phyloP scores from a whole-genome alignment of 768 basidiomycete genomes.

The Lentinula sp. region DNA sequence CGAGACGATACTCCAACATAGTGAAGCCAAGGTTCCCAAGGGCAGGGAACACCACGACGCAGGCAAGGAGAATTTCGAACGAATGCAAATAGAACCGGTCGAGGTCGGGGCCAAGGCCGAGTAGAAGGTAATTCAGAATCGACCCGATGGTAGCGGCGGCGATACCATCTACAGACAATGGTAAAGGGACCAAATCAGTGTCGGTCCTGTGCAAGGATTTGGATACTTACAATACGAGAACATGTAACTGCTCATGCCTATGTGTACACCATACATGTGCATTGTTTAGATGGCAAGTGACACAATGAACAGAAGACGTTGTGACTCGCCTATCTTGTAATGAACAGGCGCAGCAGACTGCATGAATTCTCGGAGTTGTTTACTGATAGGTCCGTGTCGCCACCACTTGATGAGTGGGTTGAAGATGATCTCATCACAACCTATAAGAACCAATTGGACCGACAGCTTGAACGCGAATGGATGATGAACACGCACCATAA shows the following conservation, averaged over 20 bases:
- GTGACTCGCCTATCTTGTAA: slow-evolving; percentile 61
- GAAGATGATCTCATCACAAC: slow-evolving; percentile 77
- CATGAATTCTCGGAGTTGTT: slow-evolving; percentile 65
- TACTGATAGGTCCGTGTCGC: slow-evolving; percentile 70
- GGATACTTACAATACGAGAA: slow-evolving; percentile 8
- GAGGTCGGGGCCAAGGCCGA: slow-evolving; percentile 62
- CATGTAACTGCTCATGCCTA: slow-evolving; percentile 29
- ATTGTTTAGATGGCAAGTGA: neutral
- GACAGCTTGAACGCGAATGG: neutral
- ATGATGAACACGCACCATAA: slow-evolving; percentile 29
- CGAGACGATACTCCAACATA: slow-evolving; percentile 71
- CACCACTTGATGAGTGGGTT: slow-evolving; percentile 79
- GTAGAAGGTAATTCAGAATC: slow-evolving; percentile 68
- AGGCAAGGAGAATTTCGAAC: slow-evolving; percentile 77
- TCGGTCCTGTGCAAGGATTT: neutral
- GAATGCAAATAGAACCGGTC: slow-evolving; percentile 75
- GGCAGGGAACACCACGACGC: slow-evolving; percentile 72
- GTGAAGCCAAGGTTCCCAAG: slow-evolving; percentile 72
- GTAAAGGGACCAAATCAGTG: slow-evolving; percentile 33
- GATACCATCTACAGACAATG: slow-evolving; percentile 47
- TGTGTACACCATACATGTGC: neutral
- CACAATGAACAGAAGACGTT: slow-evolving; percentile 37
- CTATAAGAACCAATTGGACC: slow-evolving; percentile 17
- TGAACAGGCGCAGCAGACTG: slow-evolving; percentile 75
- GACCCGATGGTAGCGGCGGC: slow-evolving; percentile 62